These are phyloP conservation scores for Amanita exitialis DNA, from an alignment of 768 basidiomycete genomes.

Conservation along the genomic window DNA sequence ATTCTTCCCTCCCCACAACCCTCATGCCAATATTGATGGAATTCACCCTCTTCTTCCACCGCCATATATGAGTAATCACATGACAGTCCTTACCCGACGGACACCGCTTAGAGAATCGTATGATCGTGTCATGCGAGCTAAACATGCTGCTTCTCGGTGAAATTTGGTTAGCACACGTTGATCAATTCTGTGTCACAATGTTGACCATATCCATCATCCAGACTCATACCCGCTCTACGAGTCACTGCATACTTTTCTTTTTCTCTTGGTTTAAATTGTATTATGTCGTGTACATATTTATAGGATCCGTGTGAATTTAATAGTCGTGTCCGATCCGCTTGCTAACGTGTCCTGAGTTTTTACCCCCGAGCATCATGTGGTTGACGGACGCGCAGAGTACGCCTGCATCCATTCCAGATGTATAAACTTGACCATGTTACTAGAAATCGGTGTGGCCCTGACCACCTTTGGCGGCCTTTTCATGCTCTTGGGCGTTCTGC, in stretches of 20 bases:
- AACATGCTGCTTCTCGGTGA: constrained; percentile 24
- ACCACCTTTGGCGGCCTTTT: constrained; percentile 93
- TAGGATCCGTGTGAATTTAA: constrained; percentile 2
- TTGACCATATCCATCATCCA: background rate
- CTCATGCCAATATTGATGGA: constrained; percentile 41
- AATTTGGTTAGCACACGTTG: background rate
- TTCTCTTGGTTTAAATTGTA: background rate
- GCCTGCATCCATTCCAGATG: constrained; percentile 10
- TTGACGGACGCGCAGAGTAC: constrained; percentile 57
- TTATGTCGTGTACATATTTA: background rate
- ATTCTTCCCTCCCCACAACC: constrained; percentile 57
- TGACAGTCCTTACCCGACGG: constrained; percentile 56
- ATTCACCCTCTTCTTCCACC: constrained; percentile 66
- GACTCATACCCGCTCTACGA: background rate
- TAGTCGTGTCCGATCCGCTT: background rate
- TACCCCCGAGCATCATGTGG: constrained; percentile 37
- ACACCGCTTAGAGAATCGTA: constrained; percentile 62
- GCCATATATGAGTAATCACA: constrained; percentile 61
- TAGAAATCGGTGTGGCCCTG: constrained; percentile 94
- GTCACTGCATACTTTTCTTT: background rate
- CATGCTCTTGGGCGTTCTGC: constrained; percentile 92
- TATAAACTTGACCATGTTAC: background rate
- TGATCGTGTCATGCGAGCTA: constrained; percentile 55
- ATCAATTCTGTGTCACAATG: background rate
- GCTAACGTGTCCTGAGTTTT: constrained; percentile 3